A percentile compares a stretch with the other conserved stretches of the same genome.
These are phyloP conservation scores for Nicotiana attenuata DNA, from an alignment of 257 asterid species.

Conservation along the genomic window DNA sequence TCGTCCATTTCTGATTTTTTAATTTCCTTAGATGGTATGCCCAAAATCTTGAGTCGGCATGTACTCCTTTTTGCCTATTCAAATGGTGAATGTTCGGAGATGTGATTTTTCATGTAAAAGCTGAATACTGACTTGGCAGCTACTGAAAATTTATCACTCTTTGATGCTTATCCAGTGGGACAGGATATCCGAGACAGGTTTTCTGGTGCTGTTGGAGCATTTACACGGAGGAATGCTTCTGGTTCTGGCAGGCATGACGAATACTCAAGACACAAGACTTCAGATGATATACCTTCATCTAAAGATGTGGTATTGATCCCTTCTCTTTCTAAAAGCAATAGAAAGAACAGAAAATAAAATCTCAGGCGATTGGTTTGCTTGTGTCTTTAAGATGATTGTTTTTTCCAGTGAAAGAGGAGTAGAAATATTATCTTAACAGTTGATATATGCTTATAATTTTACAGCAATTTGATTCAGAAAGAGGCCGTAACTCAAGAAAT, in stretches of 20 bases:
- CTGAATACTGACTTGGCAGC: not conserved
- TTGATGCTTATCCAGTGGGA: slow-evolving; percentile 38
- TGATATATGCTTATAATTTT: slow-evolving; percentile 7
- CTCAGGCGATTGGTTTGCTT: not conserved
- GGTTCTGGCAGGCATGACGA: slow-evolving; percentile 72
- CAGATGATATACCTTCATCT: slow-evolving; percentile 78
- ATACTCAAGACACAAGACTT: slow-evolving; percentile 51
- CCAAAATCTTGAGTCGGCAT: not conserved
- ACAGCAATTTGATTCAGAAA: slow-evolving; percentile 73
- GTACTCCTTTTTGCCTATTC: not conserved
- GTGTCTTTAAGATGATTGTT: not conserved
- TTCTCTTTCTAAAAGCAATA: not conserved
- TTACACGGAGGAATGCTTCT: slow-evolving; percentile 60
- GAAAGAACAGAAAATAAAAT: too few relatives aligned
- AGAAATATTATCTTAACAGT: not conserved
- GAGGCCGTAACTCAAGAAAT: slow-evolving; percentile 51
- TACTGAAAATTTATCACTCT: not conserved
- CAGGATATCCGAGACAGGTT: slow-evolving; percentile 74
- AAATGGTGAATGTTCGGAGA: not conserved
- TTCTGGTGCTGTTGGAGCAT: slow-evolving; percentile 85
- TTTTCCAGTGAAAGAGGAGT: not conserved
- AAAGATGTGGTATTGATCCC: slow-evolving; percentile 76
- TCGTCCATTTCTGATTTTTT: not conserved
- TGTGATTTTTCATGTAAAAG: not conserved
- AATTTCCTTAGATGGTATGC: not conserved